A percentile compares a stretch with the other conserved stretches of the same genome.
phyloP scores from a whole-genome alignment of 1,139 yeast species.

The Zygotorulaspora mrakii region DNA sequence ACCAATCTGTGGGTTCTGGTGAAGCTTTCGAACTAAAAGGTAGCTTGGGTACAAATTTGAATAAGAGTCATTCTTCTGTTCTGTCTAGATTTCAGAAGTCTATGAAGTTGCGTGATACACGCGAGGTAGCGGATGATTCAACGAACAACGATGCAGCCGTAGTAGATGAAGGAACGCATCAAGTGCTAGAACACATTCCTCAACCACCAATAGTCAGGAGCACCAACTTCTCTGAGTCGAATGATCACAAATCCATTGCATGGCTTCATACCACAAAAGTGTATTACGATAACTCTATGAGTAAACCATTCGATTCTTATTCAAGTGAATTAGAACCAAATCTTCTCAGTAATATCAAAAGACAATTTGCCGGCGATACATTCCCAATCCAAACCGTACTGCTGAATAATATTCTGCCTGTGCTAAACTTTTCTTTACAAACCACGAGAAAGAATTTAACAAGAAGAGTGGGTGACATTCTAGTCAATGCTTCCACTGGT shows the following conservation, averaged over 20 bases:
- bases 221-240: conserved; percentile 34
- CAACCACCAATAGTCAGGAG: conserved; percentile 55
- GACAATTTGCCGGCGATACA: conserved; percentile 28
- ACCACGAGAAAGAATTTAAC: conserved; percentile 39
- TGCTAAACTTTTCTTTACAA: conserved; percentile 24
- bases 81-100: conserved; percentile 43
- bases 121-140: conserved; percentile 17
- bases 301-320: conserved; percentile 26
- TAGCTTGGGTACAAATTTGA: no score
- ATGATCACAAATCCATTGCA: conserved; percentile 28
- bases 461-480: conserved; percentile 55
- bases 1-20: neutral
- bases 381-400: conserved; percentile 37
- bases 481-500: conserved; percentile 94
- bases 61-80: conserved; percentile 40
- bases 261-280: conserved; percentile 37
- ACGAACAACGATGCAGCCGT: conserved; percentile 29
- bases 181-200: conserved; percentile 73
- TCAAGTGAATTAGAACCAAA: conserved; percentile 23
- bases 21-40: conserved; percentile 10
- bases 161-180: conserved; percentile 38
- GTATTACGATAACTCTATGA: conserved; percentile 30
- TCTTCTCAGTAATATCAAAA: conserved; percentile 26
- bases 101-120: conserved; percentile 36
- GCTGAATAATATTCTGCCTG: conserved; percentile 29